Evolutionary conservation across 495 filamentous ascomycete species (phyloP), one percentile per base, ranked within the genome.

Genomic region (Hypoxylon trugodes): DNA sequence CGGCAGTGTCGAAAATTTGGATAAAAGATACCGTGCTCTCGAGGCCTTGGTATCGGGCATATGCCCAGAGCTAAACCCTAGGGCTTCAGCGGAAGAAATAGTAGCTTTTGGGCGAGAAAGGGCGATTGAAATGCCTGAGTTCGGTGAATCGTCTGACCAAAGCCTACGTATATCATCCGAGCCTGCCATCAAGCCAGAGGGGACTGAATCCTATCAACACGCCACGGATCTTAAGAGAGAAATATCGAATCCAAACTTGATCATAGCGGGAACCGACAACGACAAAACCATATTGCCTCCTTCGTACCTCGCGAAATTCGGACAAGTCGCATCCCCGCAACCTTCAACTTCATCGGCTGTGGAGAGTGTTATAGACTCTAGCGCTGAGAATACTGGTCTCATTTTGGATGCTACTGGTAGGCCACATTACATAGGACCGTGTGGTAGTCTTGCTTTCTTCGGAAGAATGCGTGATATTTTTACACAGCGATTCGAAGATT

Each of bases 1-100:
- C 43, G 80, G 80, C 8, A 82, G 80, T 59, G 78, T 82, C n/a
- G 80, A 82, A 53, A 77, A 72, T 26, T 63, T 82, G 42, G 76
- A 78, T 38, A 69, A 71, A 38, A 70, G 80, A 51, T 78, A 79
- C 42, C 64, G 74, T 19, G 74, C 78, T 10, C 73, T 81, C 16
- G 78, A 81, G 66, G 75, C 79, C 13, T 63, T 81, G 42, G 74
- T 81, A 35, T 74, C 74, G 24, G 79, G 76, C 15, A 45, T 79
- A 18, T 78, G 78, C 51, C 80, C 80, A 1, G 66, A 80, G n/a
- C 68, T 74, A 33, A 76, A 77, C 54, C 74, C 76, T 4, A 73
- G 72, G 33, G 70, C 66, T 1, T 41, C 66, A 8, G 68, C 61
- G 25, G 71, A 76, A 35, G 73, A 75, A 46, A 50, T 79, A 56